A percentile compares a stretch with the other conserved stretches of the same genome.
These are phyloP conservation scores for Penicillium sp. DNA, from an alignment of 2,329 filamentous ascomycete species.

Conservation along the genomic window DNA sequence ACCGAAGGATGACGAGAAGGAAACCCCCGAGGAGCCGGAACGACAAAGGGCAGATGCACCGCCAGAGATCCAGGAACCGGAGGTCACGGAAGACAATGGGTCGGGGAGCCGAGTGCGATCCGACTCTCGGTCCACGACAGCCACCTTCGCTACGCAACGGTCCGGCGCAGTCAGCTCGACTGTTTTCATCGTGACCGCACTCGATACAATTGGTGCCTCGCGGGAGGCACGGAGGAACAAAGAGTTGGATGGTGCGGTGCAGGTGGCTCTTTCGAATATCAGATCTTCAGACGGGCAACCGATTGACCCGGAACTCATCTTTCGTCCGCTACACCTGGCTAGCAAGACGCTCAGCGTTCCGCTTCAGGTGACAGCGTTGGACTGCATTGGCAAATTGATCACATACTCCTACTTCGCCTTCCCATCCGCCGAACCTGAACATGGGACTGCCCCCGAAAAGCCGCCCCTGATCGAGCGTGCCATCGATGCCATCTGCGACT, in stretches of 20 bases:
- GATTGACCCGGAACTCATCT: constrained; percentile 86
- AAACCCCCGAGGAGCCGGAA: constrained; percentile 22
- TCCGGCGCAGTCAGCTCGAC: constrained; percentile 79
- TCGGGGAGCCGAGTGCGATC: constrained; percentile 48
- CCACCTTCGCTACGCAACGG: constrained; percentile 48
- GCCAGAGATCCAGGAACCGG: constrained; percentile 21
- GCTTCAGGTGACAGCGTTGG: constrained; percentile 82
- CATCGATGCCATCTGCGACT: constrained; percentile 99
- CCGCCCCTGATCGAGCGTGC: constrained; percentile 89
- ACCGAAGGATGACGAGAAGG: constrained; percentile 22
- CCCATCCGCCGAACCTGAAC: constrained; percentile 45
- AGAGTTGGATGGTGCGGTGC: constrained; percentile 73
- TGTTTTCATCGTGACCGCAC: constrained; percentile 88
- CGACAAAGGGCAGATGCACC: constrained; percentile 14
- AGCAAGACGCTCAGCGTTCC: constrained; percentile 80
- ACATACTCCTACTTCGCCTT: constrained; percentile 97
- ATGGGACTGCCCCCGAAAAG: constrained; percentile 33
- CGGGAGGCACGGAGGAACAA: constrained; percentile 88
- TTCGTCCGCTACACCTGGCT: constrained; percentile 83
- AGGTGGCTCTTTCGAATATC: constrained; percentile 77
- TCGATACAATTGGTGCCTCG: constrained; percentile 86
- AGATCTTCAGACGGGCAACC: constrained; percentile 75
- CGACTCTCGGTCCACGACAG: constrained; percentile 58
- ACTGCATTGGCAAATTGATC: constrained; percentile 98
- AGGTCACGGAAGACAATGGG: constrained; percentile 17